Conservation (phyloP, 2,329 filamentous ascomycete species). For the Apiospora koreana region DNA sequence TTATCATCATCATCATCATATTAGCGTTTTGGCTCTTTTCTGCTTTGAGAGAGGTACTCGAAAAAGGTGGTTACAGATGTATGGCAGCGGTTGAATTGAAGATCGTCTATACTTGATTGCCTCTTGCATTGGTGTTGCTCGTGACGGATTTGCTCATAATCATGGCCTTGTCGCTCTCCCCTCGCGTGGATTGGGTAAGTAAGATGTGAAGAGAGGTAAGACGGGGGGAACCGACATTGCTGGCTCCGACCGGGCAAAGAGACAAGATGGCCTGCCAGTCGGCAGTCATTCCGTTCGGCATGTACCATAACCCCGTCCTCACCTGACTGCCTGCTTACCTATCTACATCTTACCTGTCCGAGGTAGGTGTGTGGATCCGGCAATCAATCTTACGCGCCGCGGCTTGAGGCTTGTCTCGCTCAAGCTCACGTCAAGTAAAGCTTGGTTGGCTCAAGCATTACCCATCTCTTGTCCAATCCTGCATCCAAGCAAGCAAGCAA, state of each 20-base stretch:
- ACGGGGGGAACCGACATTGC: no score
- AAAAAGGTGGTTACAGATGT: background rate
- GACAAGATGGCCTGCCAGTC: no score
- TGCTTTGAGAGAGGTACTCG: background rate
- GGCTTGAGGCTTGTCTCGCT: background rate
- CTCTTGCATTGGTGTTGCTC: background rate
- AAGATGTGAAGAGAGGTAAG: no score
- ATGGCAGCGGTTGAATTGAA: conserved; percentile 6
- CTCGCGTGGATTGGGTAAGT: no score
- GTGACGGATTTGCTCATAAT: background rate
- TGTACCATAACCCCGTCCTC: no score
- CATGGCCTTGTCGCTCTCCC: background rate
- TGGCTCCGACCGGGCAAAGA: no score
- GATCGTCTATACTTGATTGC: background rate
- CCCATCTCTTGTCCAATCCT: no score
- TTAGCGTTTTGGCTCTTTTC: background rate
- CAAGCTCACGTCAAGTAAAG: background rate
- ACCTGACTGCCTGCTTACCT: no score
- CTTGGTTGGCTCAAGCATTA: background rate
- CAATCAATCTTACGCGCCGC: background rate
- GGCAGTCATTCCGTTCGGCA: no score
- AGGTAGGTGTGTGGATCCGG: no score
- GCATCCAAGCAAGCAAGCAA: background rate
- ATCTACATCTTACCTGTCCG: no score
- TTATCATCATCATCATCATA: background rate